Evolutionary conservation across 2,329 filamentous ascomycete species (phyloP).

Genomic region (Cordyceps cateniannulata): DNA sequence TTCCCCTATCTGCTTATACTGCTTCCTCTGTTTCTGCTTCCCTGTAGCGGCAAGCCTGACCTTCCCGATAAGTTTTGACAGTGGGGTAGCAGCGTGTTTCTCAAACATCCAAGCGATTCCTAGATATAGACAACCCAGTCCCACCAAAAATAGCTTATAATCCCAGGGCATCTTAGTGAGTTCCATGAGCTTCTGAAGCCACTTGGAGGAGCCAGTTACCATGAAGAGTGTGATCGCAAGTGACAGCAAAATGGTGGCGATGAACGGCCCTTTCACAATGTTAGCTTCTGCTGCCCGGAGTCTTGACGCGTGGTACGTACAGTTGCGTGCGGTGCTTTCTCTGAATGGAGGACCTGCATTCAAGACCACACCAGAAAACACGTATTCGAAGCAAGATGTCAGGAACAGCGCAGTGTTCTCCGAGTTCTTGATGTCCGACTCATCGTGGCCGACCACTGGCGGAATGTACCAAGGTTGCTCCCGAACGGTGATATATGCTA

Average conservation of each 20-base stretch:
- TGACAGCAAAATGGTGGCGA: conserved; percentile 65
- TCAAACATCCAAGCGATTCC: conserved; percentile 35
- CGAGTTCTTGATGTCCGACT: conserved; percentile 83
- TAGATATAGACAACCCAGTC: conserved; percentile 64
- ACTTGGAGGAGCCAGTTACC: conserved; percentile 65
- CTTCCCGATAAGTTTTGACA: not conserved
- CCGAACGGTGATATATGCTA: conserved; percentile 68
- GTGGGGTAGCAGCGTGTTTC: conserved; percentile 1
- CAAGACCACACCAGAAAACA: conserved; percentile 79
- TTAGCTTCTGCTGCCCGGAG: not conserved
- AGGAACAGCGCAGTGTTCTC: conserved; percentile 91
- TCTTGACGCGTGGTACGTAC: conserved; percentile 41
- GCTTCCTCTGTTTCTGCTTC: not conserved
- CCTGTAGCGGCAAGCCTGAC: not conserved
- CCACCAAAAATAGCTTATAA: conserved; percentile 69
- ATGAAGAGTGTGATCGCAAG: conserved; percentile 69
- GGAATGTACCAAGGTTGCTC: conserved; percentile 81
- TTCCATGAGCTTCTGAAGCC: conserved; percentile 73
- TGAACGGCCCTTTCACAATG: conserved; percentile 63
- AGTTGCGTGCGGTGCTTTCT: conserved; percentile 71
- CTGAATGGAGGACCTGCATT: conserved; percentile 90
- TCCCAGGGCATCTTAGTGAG: conserved; percentile 66
- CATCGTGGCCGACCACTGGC: conserved; percentile 67
- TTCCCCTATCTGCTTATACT: conserved; percentile 6
- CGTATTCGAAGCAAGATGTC: conserved; percentile 90